A percentile compares a stretch with the other conserved stretches of the same genome.
Evolutionary conservation across 768 basidiomycete species (phyloP).

Genomic region (Trametes villosa): DNA sequence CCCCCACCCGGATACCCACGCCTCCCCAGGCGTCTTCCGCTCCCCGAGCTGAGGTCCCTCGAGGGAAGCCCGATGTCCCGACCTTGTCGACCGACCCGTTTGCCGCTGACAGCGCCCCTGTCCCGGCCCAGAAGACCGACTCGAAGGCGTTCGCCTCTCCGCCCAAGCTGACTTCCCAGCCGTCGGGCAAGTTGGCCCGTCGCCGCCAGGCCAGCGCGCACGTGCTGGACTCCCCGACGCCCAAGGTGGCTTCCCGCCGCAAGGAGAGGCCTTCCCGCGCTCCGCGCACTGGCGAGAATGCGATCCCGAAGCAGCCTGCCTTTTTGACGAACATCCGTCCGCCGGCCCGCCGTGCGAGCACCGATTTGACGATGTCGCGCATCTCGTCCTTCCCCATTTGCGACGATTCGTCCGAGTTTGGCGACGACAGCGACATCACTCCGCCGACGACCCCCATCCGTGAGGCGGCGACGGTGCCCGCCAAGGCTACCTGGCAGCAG

Average conservation of each 20-base stretch:
- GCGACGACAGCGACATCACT: conserved; percentile 43
- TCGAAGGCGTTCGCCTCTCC: conserved; percentile 34
- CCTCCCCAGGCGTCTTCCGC: conserved; percentile 62
- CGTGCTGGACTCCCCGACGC: conserved; percentile 40
- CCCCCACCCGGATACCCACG: conserved; percentile 50
- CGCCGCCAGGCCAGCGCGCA: conserved; percentile 51
- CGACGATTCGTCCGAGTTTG: conserved; percentile 64
- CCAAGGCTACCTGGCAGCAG: conserved; percentile 35
- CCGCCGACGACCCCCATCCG: conserved; percentile 62
- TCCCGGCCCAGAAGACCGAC: conserved; percentile 31
- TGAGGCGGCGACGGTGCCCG: conserved; percentile 33
- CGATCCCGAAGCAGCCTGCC: conserved; percentile 59
- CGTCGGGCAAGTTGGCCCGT: conserved; percentile 60
- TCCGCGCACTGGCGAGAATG: conserved; percentile 18
- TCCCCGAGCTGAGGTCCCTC: conserved; percentile 23
- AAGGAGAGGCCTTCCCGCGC: conserved; percentile 20
- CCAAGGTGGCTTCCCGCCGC: conserved; percentile 47
- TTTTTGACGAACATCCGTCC: conserved; percentile 38
- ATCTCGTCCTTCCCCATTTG: conserved; percentile 64
- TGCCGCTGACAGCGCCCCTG: conserved; percentile 45
- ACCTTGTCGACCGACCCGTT: conserved; percentile 51
- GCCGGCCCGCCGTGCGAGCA: conserved; percentile 39
- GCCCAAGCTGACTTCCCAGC: conserved; percentile 50
- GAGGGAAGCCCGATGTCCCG: conserved; percentile 27
- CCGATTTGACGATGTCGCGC: conserved; percentile 26